Evolutionary conservation across 2,329 filamentous ascomycete species (phyloP).

Genomic region (Bisporella sp.): DNA sequence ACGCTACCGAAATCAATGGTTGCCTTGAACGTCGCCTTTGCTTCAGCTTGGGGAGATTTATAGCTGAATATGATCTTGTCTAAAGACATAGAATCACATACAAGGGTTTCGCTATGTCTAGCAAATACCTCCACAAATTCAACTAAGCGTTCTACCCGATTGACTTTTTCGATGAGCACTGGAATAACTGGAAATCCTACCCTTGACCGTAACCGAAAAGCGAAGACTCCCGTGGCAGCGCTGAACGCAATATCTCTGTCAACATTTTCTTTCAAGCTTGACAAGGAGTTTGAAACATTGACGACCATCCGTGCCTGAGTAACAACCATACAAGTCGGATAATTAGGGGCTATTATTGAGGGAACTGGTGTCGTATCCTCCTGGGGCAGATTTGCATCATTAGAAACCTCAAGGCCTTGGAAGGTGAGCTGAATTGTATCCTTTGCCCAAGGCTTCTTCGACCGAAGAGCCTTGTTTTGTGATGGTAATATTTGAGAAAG

Average conservation of each 20-base stretch:
- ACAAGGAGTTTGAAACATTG: conserved; percentile 16
- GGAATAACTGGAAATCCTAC: conserved; percentile 24
- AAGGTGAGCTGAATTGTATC: conserved; percentile 54
- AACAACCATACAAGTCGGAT: conserved; percentile 3
- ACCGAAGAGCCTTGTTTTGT: conserved; percentile 13
- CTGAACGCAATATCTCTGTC: conserved; percentile 28
- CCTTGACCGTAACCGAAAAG: conserved; percentile 23
- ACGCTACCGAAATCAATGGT: conserved; percentile 48
- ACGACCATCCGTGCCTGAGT: conserved; percentile 25
- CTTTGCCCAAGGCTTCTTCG: conserved; percentile 44
- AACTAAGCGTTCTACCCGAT: conserved; percentile 62
- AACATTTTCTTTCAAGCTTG: conserved; percentile 21
- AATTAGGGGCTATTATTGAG: too few relatives aligned
- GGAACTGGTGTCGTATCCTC: too few relatives aligned
- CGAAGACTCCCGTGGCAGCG: conserved; percentile 20
- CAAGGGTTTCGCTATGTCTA: conserved; percentile 45
- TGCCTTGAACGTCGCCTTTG: conserved; percentile 39
- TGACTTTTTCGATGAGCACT: conserved; percentile 27
- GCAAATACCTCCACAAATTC: conserved; percentile 62
- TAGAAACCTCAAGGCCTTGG: conserved; percentile 24
- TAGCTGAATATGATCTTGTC: conserved; percentile 65
- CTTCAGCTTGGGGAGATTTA: conserved; percentile 25
- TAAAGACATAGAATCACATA: conserved; percentile 53
- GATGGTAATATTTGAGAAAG: conserved; percentile 23
- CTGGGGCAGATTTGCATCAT: neutral